Base-by-base conservation (phyloP, 495 filamentous ascomycete genomes). In the Viridothelium virens region DNA sequence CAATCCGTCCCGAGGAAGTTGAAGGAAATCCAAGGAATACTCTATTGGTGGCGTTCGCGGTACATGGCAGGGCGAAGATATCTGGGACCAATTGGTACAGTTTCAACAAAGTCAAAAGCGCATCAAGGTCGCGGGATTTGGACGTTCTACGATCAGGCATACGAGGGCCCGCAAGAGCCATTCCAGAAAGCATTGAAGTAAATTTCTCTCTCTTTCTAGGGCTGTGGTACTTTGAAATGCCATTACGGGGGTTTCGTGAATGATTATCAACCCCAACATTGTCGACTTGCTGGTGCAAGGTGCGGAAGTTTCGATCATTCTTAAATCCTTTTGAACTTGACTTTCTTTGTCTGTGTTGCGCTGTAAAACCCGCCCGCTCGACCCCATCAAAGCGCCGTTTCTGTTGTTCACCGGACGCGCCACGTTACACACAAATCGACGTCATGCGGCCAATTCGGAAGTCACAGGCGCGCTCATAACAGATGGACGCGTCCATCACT, bases 1-100 rank as follows among this genome's bases (percentile, higher is more conserved):
- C 36, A 65, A 71, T 41, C 38, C 37, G 47, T 38, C 38, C 31
- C 11, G 61, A 18, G 61, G 61, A 4, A 59, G 53, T 36, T 59
- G 53, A 59, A 36, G n/a, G 25, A 36, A 6, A 59, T 33, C 0
- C 7, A 10, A 36, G 31, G 25, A 59, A 5, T 25, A 25, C 12
- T n/a, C 10, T 10, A 14, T 7, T 59, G 7, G 36, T 9, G 31
- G 53, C 33, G 53, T 59, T 59, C 9, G 18, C 18, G 18, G 53
- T 10, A 7, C 53, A 59, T 59, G 31, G 53, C n/a, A 59, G 10
- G 9, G 3, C 6, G 18, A 18, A 9, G 53, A 36, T 36, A 59
- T 59, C 14, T 33, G 25, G 31, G 53, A 25, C 53, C 33, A 31
- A 31, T 31, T 36, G 53, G 6, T 59, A 11, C 10, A 36, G 11